Base-by-base conservation (phyloP, 371 early-diverging fungal species). In the Furculomyces boomerangus region DNA sequence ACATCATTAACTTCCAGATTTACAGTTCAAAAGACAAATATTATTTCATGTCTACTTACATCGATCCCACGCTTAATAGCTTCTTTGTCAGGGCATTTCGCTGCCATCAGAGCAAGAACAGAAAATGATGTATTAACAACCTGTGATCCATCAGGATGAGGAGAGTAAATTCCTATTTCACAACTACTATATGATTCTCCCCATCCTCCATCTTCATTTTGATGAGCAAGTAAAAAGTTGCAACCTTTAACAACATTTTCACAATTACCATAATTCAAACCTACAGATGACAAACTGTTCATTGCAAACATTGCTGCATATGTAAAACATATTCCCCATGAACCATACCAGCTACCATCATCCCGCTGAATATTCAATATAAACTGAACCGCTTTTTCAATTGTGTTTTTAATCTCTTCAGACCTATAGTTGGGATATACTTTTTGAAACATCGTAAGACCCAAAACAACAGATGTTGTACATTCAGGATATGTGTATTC, bases 401-500 rank as follows among this genome's bases (percentile, higher is more conserved):
- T 58, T 63, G 71, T 67, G 28, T 74, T 73, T 65, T 84, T 78
- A 59, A 94, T 90, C 55, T 94, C 86, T 8, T 71, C 72, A 24
- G 73, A 59, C 18, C 91, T 81, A 69, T 96, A 87, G 26, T 80
- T 76, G 3, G 94, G 91, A 57, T 78, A 79, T 31, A 73, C 63
- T 56, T 85, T 77, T 25, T 71, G 60, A 71, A 93, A 96, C 8
- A 77, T 73, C 2, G 81, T 68, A 47, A 96, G 71, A 13, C 85
- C 91, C 30, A 90, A 80, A 30, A 95, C 70, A 10, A 84, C 89
- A 26, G 92, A 84, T 1, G 96, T 92, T 3, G 97, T 89, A 71
- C 97, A 97, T 65, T 97, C 97, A 8, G 91, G 88, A 67, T 97
- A 97, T 50, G 77, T 74, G 73, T 97, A 94, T 71, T 95, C 97